Evolutionary conservation across 2,329 filamentous ascomycete species (phyloP).

Genomic region (Leptographium flavum): DNA sequence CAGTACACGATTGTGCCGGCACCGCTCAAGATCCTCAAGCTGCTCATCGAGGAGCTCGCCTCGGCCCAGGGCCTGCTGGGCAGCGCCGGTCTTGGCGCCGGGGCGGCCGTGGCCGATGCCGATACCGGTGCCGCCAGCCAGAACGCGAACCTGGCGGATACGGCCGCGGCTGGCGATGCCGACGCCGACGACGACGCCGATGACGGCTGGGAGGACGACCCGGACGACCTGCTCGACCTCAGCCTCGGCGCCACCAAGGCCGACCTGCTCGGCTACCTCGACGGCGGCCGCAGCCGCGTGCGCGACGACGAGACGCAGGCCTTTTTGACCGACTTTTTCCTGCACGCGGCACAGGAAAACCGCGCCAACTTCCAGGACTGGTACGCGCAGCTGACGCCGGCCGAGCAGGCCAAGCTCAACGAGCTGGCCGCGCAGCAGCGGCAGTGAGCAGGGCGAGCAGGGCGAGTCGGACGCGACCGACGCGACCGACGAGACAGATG

Average conservation of each 20-base stretch:
- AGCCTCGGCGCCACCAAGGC: constrained; percentile 51
- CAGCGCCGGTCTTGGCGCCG: constrained; percentile 14
- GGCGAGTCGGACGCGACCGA: not conserved
- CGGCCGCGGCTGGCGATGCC: constrained; percentile 22
- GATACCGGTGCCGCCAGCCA: not conserved
- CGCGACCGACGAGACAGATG: not conserved
- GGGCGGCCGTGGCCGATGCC: constrained; percentile 29
- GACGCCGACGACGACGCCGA: constrained; percentile 50
- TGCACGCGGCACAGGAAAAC: constrained; percentile 40
- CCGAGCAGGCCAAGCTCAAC: constrained; percentile 42
- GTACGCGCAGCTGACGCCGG: constrained; percentile 39
- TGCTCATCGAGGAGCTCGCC: constrained; percentile 81
- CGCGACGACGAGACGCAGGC: constrained; percentile 83
- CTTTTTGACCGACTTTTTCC: constrained; percentile 73
- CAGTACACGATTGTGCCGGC: constrained; percentile 79
- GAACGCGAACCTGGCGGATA: not conserved
- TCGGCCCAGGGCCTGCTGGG: constrained; percentile 55
- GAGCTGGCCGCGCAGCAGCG: constrained; percentile 31
- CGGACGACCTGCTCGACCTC: constrained; percentile 65
- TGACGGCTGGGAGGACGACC: constrained; percentile 82
- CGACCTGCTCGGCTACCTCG: constrained; percentile 68
- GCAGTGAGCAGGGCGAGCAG: constrained; percentile 7
- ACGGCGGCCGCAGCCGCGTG: constrained; percentile 46
- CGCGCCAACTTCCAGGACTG: constrained; percentile 40
- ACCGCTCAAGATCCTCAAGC: constrained; percentile 88